Evolutionary conservation across 2,329 filamentous ascomycete species (phyloP).

Genomic region (Trichoderma sp.): DNA sequence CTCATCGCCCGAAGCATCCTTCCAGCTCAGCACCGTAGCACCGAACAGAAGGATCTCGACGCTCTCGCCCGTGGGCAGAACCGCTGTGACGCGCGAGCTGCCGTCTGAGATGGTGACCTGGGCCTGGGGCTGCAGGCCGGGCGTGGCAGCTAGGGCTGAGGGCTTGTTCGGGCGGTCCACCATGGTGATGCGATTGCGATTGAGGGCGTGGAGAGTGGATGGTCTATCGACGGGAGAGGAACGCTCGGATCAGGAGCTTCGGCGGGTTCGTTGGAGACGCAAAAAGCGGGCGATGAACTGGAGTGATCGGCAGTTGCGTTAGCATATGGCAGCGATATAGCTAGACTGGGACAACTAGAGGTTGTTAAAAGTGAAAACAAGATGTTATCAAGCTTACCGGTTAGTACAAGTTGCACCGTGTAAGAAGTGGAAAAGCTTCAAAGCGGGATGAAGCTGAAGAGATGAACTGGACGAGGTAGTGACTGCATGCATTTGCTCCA

Average conservation of each 20-base stretch:
- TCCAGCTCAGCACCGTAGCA: slow-evolving; percentile 92
- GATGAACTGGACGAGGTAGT: neutral
- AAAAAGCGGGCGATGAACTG: neutral
- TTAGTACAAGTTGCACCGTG: neutral
- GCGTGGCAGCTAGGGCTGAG: slow-evolving; percentile 69
- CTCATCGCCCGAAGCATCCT: slow-evolving; percentile 73
- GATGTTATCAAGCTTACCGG: neutral
- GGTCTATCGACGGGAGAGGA: neutral
- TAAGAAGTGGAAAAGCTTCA: neutral
- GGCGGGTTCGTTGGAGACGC: neutral
- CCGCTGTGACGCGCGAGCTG: slow-evolving; percentile 71
- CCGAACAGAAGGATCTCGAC: slow-evolving; percentile 86
- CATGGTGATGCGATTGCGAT: slow-evolving; percentile 42
- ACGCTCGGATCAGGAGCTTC: neutral
- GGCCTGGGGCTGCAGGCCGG: slow-evolving; percentile 70
- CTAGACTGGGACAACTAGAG: accelerated
- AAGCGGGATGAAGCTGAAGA: neutral
- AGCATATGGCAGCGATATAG: neutral
- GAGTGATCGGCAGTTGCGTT: neutral
- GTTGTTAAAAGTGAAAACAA: neutral
- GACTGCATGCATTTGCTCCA: slow-evolving; percentile 11
- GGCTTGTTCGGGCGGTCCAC: slow-evolving; percentile 87
- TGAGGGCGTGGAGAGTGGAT: neutral
- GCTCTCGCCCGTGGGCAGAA: slow-evolving; percentile 80
- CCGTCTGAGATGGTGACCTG: slow-evolving; percentile 72